Conservation (phyloP, 495 filamentous ascomycete genomes). For the Collariella sp. region DNA sequence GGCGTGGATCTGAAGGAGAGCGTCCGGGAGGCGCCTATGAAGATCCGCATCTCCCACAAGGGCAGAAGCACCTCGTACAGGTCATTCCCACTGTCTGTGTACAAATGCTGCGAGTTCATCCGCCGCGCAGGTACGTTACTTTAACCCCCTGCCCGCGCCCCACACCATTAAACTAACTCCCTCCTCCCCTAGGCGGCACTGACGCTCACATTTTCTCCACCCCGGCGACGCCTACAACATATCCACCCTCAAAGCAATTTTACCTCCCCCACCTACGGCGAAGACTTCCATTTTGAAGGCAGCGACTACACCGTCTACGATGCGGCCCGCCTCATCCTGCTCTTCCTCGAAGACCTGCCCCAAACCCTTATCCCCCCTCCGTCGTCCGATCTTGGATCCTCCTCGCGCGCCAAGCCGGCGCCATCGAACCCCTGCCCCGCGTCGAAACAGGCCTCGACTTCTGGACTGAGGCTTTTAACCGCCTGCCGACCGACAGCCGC, state of each 20-base stretch:
- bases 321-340: conserved; percentile 20
- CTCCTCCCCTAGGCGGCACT: conserved; percentile 6
- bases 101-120: conserved; percentile 29
- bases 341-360: conserved; percentile 21
- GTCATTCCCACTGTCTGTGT: conserved; percentile 18
- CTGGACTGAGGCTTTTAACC: conserved; percentile 29
- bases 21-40: conserved; percentile 19
- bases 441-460: conserved; percentile 27
- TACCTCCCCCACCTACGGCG: conserved; percentile 17
- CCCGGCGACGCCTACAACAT: conserved; percentile 22
- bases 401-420: conserved; percentile 22
- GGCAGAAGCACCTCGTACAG: conserved; percentile 20
- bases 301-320: conserved; percentile 22
- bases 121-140: conserved; percentile 9
- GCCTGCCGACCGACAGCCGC: conserved; percentile 18
- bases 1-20: conserved; percentile 22
- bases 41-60: conserved; percentile 25
- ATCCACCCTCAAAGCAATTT: conserved; percentile 15
- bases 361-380: conserved; percentile 21
- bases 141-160: no score
- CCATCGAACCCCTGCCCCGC: conserved; percentile 18
- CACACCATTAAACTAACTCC: neutral
- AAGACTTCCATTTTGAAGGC: conserved; percentile 18
- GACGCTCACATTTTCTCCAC: conserved; percentile 16
- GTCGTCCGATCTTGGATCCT: conserved; percentile 23